Base-by-base conservation (phyloP, 495 filamentous ascomycete species). In the Parathielavia appendiculata region DNA sequence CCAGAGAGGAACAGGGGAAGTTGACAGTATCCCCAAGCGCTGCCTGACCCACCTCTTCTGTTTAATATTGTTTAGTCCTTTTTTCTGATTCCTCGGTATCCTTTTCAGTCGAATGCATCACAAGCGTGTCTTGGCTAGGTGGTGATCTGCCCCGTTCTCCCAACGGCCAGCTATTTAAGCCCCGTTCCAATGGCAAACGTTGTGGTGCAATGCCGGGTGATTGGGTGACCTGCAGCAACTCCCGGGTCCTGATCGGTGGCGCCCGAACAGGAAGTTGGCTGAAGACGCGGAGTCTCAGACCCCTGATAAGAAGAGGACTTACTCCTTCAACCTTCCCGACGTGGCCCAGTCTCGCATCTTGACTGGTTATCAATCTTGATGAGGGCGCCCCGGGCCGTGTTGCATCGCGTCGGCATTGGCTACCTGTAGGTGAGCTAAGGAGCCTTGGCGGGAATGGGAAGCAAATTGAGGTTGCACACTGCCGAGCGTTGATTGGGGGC, bases 261-360 rank as follows among this genome's bases (percentile, higher is more conserved):
- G 44, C 63, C 57, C 26, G 54, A 63, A 47, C 20, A 56, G 63
- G 63, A 53, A 66, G 36, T 58, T 61, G 57, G 51, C 30, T 19
- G 44, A 23, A 30, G 39, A 45, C 41, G 45, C 46, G 14, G 55
- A 43, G 34, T 52, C 43, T 6, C 51, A 43, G 17, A 7, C 58
- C 57, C 40, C 45, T 60, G 58, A 59, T 47, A 48, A 53, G 49
- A 38, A 34, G 13, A 9, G 35, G 26, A 5, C 5, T 0, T 2
- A 19, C 19, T 19, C 43, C 36, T 53, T 17, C 30, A 56, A 22
- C 50, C 20, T 44, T 49, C 55, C 36, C 34, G 57, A 46, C 65
- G 65, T 65, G 65, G 49, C 13, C 51, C 56, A 59, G 48, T 61
- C 55, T 55, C 38, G 60, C 32, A 9, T 20, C 40, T 23, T 55